Evolutionary conservation across 495 filamentous ascomycete genomes (phyloP).

Genomic region (Rostrohypoxylon terebratum): DNA sequence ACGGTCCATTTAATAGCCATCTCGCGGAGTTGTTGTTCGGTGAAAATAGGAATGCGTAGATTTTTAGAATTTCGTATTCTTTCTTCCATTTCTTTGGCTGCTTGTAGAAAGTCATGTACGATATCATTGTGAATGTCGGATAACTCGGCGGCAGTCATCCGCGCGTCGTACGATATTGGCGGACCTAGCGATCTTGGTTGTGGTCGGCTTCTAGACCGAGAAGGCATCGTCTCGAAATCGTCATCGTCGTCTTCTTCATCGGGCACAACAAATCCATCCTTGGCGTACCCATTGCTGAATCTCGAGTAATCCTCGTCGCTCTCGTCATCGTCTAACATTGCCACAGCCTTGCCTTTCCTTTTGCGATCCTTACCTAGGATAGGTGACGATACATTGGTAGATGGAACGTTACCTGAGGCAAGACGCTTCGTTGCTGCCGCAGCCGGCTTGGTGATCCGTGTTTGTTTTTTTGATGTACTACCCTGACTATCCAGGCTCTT

Average conservation of each 20-base stretch:
- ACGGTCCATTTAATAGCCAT: conserved; percentile 84
- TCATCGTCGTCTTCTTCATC: conserved; percentile 59
- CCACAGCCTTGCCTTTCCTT: conserved; percentile 61
- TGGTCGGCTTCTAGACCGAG: conserved; percentile 53
- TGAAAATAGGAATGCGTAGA: conserved; percentile 76
- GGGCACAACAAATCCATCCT: conserved; percentile 67
- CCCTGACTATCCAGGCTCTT: conserved; percentile 46
- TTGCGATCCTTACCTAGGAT: conserved; percentile 57
- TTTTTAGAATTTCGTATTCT: conserved; percentile 72
- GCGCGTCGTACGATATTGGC: conserved; percentile 78
- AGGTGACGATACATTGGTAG: conserved; percentile 90
- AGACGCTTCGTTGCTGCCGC: conserved; percentile 48
- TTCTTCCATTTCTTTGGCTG: conserved; percentile 75
- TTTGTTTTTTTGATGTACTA: conserved; percentile 28
- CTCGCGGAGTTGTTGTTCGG: conserved; percentile 79
- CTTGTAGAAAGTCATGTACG: conserved; percentile 74
- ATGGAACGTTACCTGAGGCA: conserved; percentile 54
- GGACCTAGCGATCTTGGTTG: conserved; percentile 61
- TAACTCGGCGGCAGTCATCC: conserved; percentile 68
- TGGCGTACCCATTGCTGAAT: conserved; percentile 59
- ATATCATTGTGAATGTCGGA: conserved; percentile 60
- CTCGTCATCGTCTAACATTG: conserved; percentile 45
- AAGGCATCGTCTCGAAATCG: conserved; percentile 71
- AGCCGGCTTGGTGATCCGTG: conserved; percentile 39
- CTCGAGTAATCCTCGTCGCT: conserved; percentile 51